Conservation (phyloP, 2,329 filamentous ascomycete species). For the Ceratocystis colombiana region DNA sequence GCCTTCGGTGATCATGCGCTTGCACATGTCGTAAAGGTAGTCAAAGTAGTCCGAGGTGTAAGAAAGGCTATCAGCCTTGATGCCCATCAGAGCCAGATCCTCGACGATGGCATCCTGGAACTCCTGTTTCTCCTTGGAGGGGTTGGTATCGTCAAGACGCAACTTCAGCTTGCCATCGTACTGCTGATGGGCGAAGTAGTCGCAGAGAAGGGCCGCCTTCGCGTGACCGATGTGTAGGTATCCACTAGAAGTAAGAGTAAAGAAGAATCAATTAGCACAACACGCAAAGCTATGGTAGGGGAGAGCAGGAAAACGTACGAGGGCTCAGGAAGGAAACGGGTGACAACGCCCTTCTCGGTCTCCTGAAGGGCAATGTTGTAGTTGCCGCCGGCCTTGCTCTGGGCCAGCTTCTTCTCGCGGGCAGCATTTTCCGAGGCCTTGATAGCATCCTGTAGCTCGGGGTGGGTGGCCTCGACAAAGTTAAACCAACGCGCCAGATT, state of each 20-base stretch:
- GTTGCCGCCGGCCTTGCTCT: constrained; percentile 68
- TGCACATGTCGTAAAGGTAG: constrained; percentile 73
- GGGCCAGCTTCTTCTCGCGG: constrained; percentile 57
- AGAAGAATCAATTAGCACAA: not conserved
- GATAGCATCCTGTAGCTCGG: constrained; percentile 61
- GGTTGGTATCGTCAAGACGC: constrained; percentile 95
- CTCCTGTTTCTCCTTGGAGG: constrained; percentile 92
- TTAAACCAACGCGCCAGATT: constrained; percentile 81
- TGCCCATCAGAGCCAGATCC: constrained; percentile 82
- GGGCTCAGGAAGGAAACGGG: constrained; percentile 86
- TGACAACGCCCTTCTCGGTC: constrained; percentile 79
- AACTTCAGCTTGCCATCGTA: constrained; percentile 86
- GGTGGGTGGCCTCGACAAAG: constrained; percentile 72
- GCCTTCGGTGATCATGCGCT: constrained; percentile 75
- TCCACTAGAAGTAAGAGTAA: constrained; percentile 40
- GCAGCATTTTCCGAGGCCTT: constrained; percentile 59
- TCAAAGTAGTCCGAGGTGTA: constrained; percentile 97
- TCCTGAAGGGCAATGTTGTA: constrained; percentile 83
- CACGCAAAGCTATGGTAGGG: not conserved
- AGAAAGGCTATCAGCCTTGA: constrained; percentile 75
- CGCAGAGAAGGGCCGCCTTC: constrained; percentile 85
- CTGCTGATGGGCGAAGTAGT: constrained; percentile 91
- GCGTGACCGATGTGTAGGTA: constrained; percentile 94
- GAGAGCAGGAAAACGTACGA: constrained; percentile 45
- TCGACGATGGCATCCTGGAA: constrained; percentile 89